These are phyloP conservation scores for Monosporascus sp. DNA, from an alignment of 2,329 filamentous ascomycete species.

Conservation along the genomic window DNA sequence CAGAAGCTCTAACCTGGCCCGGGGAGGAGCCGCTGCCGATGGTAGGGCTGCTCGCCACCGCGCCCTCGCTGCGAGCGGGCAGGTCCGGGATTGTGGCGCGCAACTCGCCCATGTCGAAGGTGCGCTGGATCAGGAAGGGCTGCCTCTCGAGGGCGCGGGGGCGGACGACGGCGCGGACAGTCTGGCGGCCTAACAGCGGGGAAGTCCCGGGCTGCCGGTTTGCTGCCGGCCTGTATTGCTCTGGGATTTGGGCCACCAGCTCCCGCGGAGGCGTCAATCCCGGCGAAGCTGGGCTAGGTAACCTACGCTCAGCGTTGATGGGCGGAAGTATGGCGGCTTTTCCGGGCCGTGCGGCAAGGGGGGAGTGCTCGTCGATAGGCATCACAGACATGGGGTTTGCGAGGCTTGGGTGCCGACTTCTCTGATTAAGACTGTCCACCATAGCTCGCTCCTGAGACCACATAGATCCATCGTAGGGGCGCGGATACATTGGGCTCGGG, in stretches of 20 bases:
- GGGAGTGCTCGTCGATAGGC: constrained; percentile 26
- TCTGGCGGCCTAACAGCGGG: constrained; percentile 19
- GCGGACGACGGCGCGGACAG: constrained; percentile 39
- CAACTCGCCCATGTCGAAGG: constrained; percentile 45
- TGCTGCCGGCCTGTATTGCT: not conserved
- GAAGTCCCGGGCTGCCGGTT: not conserved
- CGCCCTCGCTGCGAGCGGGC: not conserved
- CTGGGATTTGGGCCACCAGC: not conserved
- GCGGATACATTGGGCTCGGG: constrained; percentile 29
- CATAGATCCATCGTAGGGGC: constrained; percentile 29
- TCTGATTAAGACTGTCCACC: constrained; percentile 28
- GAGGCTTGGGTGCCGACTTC: constrained; percentile 13
- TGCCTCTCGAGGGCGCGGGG: constrained; percentile 35
- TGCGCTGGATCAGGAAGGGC: constrained; percentile 43
- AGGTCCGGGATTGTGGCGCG: constrained; percentile 39
- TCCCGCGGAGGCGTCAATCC: constrained; percentile 1
- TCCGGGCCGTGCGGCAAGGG: constrained; percentile 19
- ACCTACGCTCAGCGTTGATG: constrained; percentile 4
- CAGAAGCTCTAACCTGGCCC: no score
- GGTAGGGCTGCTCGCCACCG: not conserved
- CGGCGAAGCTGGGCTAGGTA: constrained; percentile 6
- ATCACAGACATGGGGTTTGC: constrained; percentile 16
- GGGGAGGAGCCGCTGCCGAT: not conserved
- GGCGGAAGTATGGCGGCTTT: constrained; percentile 20
- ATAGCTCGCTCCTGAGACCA: constrained; percentile 31